Base-by-base conservation (phyloP, 768 basidiomycete species). In the Hemileccinum impolitum region DNA sequence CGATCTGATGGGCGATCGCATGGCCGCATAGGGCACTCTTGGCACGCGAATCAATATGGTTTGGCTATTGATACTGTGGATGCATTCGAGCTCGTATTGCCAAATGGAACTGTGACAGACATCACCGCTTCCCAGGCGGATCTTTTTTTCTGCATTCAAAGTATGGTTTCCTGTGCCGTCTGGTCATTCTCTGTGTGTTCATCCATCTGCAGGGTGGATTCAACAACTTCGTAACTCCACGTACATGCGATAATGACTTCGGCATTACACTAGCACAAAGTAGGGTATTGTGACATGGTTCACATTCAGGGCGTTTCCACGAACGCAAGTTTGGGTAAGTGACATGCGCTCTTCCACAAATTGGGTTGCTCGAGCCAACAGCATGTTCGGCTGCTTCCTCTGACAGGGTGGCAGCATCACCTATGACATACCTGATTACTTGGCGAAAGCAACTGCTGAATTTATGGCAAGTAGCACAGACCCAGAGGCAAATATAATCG, bases 251-350 rank as follows among this genome's bases (percentile, higher is more conserved):
- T 18, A 34, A 11, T 31, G 40, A 15, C 14, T n/a, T 34, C 4
- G 62, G 2, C 60, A 61, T 30, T 71, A 66, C 43, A 81, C 76
- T 62, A 49, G 67, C 10, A 61, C 37, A 31, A 44, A 19, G 9
- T 36, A 76, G 75, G 84, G 84, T 0, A 77, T 85, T 21, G 80
- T 84, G 26, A 84, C 80, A 1, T 69, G 66, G 45, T 78, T 85
- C 62, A 80, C 74, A 0, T 51, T 85, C 23, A 75, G 74, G 53
- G 70, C 78, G 0, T 73, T 73, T 59, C 56, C 54, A 39, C 60
- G 59, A 41, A 51, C 60, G 38, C 56, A 56, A 48, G 52, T 63
- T 48, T 62, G 61, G 60, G 57, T 54, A 59, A 57, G 60, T 12
- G 25, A 38, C 3, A 0, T 36, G 34, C 34, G n/a, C 9, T 47